Base-by-base conservation (phyloP, 2,329 filamentous ascomycete genomes). In the Cryphonectria japonica region DNA sequence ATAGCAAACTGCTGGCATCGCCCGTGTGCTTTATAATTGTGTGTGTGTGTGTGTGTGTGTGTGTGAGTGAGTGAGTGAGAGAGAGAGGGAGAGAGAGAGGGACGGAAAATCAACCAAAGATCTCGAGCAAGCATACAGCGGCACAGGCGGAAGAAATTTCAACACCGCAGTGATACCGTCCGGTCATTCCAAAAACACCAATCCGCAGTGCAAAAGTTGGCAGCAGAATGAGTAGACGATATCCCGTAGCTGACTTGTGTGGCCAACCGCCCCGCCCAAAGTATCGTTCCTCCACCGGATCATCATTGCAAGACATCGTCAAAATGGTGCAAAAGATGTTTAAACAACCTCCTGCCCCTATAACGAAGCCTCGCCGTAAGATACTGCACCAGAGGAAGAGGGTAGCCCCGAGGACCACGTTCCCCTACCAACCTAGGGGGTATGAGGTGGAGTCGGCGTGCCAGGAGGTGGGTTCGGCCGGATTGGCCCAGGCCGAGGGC, bases 391-490 rank as follows among this genome's bases (percentile, higher is more conserved):
- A 13, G 26, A 41, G 22, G 4, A 22, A 14, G 14, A 34, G 37
- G 11, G 9, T 39, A 9, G 7, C 37, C 37, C 37, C 37, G 37
- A 3, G 37, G 11, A 11, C 37, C 9, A 39, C 37, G 9, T 2
- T 13, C 29, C 22, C 6, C 13, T 2, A 32, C n/a, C 39, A 19
- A 11, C 32, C 11, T 39, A 68, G 29, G 71, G 71, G 2, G 71
- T 67, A 6, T 63, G 66, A 66, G 71, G 71, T 37, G 71, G 71
- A 7, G 71, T 71, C 2, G 69, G 69, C 26, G 46, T 46, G n/a
- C 71, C 69, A 2, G 69, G 69, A 9, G 69, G 69, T 14, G 71
- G 71, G 7, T 65, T 26, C 4, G 67, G 68, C 32, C n/a, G 16
- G 32, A 64, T 22, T 2, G 71, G 71, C 14, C 71, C 71, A 3